These are phyloP conservation scores for Barnettozyma californica DNA, from an alignment of 805 yeast genomes.

Conservation along the genomic window DNA sequence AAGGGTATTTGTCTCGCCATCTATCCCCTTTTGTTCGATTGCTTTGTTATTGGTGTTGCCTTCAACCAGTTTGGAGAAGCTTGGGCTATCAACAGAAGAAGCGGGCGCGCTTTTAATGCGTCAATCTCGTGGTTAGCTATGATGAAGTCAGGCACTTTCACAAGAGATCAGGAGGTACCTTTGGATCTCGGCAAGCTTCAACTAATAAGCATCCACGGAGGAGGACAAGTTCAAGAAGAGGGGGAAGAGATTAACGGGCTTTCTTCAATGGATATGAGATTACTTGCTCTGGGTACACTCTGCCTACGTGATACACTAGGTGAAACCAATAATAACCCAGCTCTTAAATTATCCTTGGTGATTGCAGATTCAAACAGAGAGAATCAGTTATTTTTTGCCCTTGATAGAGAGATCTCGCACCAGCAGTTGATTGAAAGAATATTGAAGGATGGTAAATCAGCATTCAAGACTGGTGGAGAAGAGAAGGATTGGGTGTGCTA, in stretches of 20 bases:
- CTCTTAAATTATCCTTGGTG: not conserved
- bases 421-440: not conserved
- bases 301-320: not conserved
- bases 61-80: not conserved
- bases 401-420: not conserved
- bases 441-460: not conserved
- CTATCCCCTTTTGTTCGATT: not conserved
- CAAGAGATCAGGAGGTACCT: not conserved
- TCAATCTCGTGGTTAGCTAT: not conserved
- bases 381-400: not conserved
- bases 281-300: not conserved
- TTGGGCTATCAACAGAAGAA: not conserved
- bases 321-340: not conserved
- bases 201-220: not conserved
- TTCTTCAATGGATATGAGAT: not conserved
- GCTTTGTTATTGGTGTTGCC: not conserved
- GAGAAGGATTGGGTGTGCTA: not conserved
- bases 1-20: not conserved
- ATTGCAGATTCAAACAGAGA: not conserved
- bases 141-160: not conserved
- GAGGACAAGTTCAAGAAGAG: not conserved
- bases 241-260: not conserved
- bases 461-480: not conserved
- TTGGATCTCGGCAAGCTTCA: not conserved
- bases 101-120: not conserved